Base-by-base conservation (phyloP, 1,284 basidiomycete genomes). In the Grifola frondosa region DNA sequence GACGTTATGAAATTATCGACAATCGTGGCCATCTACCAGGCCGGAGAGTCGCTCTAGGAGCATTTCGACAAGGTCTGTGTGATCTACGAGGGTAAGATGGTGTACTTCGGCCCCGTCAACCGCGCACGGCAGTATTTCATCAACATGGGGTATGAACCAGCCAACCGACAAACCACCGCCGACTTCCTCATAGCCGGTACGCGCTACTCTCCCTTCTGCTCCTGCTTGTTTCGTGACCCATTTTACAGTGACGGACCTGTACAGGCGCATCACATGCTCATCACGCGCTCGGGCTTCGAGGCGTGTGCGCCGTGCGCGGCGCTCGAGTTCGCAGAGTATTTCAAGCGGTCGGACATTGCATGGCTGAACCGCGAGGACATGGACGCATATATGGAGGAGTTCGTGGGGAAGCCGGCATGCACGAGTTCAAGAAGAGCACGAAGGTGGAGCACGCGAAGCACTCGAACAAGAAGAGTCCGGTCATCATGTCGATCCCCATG, bases 51-150 rank as follows among this genome's bases (percentile, higher is more conserved):
- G 30, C 54, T 74, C 6, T 74, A 72, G 53, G 40, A 66, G 45
- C 63, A 69, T 42, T 84, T 84, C 54, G 79, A 82, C 71, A 83
- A 83, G 62, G 80, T 83, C 25, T 73, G 71, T 46, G 71, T 87
- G 16, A 68, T 85, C 47, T 75, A 81, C 62, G 74, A 81, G 57
- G 83, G 83, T 15, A 68, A 73, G 48, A 77, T 83, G 64, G 76
- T 77, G 42, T 86, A 76, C 69, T 85, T 77, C 55, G 82, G 82
- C 1, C 71, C 69, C 3, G 72, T 75, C 3, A 52, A 59, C 25
- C 65, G 67, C 20, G 83, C 82, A 8, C 71, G 78, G 48, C 58
- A 71, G 50, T 85, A 81, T 64, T 84, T 83, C 58, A 64, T 77
- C 51, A 67, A 78, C 45, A 74, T 85, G 65, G 84, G 84, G 3